phyloP scores from a whole-genome alignment of 2,329 filamentous ascomycete species.

The Claviceps quebecensis region DNA sequence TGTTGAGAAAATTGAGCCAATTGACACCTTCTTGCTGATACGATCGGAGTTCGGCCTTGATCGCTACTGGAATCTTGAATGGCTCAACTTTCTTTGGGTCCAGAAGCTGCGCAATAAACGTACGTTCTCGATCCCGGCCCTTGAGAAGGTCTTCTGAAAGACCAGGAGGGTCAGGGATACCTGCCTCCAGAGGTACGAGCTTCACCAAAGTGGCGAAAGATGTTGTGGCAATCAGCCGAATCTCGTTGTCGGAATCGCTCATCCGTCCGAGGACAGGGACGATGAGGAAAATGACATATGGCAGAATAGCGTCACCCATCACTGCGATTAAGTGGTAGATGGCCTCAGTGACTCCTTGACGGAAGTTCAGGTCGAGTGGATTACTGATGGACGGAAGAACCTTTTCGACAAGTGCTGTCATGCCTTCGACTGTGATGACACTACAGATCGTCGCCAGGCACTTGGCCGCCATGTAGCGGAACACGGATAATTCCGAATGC shows the following conservation, averaged over 20 bases:
- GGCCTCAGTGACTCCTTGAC: slow-evolving; percentile 87
- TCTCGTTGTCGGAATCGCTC: slow-evolving; percentile 96
- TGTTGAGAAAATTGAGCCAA: slow-evolving; percentile 95
- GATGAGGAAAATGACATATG: slow-evolving; percentile 97
- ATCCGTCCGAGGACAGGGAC: slow-evolving; percentile 93
- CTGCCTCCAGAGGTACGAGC: slow-evolving; percentile 88
- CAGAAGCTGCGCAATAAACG: slow-evolving; percentile 91
- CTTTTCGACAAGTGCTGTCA: slow-evolving; percentile 89
- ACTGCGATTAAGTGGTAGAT: slow-evolving; percentile 96
- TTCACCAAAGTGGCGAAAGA: slow-evolving; percentile 96
- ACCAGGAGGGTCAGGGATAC: slow-evolving; percentile 91
- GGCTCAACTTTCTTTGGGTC: slow-evolving; percentile 94
- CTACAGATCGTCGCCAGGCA: slow-evolving; percentile 96
- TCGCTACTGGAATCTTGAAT: slow-evolving; percentile 86
- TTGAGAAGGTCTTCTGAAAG: slow-evolving; percentile 77
- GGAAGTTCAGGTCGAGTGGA: slow-evolving; percentile 70
- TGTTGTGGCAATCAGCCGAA: slow-evolving; percentile 85
- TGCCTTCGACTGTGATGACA: slow-evolving; percentile 84
- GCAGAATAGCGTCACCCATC: slow-evolving; percentile 91
- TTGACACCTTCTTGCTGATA: slow-evolving; percentile 99
- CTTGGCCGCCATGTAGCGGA: slow-evolving; percentile 93
- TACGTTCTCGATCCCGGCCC: slow-evolving; percentile 84
- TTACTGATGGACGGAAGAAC: slow-evolving; percentile 88
- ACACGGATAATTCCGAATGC: slow-evolving; percentile 76
- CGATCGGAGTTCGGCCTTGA: slow-evolving; percentile 89